Conservation (phyloP, 148 eudicot species). For the Linanthus parryae region DNA sequence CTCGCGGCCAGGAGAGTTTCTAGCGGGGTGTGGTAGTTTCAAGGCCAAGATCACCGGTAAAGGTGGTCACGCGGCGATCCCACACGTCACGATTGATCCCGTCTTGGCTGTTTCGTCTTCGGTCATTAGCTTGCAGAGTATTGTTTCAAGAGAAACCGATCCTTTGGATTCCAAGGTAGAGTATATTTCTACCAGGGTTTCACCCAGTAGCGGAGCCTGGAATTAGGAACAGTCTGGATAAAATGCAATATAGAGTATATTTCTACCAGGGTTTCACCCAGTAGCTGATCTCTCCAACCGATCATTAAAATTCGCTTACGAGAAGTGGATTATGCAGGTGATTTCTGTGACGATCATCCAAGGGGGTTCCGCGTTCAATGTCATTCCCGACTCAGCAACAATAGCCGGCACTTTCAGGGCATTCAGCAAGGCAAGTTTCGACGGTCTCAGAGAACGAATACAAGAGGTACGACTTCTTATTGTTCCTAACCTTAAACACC, state of each 20-base stretch:
- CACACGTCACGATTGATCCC: slow-evolving; percentile 72
- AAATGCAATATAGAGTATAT: not conserved
- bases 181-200: not conserved
- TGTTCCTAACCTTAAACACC: not conserved
- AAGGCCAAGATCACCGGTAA: slow-evolving; percentile 72
- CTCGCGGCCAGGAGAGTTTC: slow-evolving; percentile 50
- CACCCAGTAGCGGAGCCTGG: not conserved
- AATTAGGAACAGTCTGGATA: not conserved
- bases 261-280: not conserved
- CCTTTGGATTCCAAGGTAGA: slow-evolving; percentile 77
- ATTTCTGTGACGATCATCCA: slow-evolving; percentile 31
- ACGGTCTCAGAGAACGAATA: slow-evolving; percentile 29
- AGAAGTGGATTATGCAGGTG: slow-evolving; percentile 18
- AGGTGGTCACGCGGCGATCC: slow-evolving; percentile 87
- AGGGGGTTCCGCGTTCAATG: slow-evolving; percentile 21
- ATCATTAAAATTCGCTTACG: not conserved
- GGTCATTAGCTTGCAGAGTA: slow-evolving; percentile 59
- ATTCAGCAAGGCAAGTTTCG: slow-evolving; percentile 28
- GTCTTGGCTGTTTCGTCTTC: slow-evolving; percentile 73
- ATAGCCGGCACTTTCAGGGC: slow-evolving; percentile 42
- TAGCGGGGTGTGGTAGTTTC: slow-evolving; percentile 66
- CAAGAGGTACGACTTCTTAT: slow-evolving; percentile 27
- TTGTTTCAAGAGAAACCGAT: slow-evolving; percentile 90
- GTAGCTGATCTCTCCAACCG: not conserved
- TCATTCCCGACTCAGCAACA: slow-evolving; percentile 19